Base-by-base conservation (phyloP, 2,329 filamentous ascomycete species). In the Rasamsonia emersonii region DNA sequence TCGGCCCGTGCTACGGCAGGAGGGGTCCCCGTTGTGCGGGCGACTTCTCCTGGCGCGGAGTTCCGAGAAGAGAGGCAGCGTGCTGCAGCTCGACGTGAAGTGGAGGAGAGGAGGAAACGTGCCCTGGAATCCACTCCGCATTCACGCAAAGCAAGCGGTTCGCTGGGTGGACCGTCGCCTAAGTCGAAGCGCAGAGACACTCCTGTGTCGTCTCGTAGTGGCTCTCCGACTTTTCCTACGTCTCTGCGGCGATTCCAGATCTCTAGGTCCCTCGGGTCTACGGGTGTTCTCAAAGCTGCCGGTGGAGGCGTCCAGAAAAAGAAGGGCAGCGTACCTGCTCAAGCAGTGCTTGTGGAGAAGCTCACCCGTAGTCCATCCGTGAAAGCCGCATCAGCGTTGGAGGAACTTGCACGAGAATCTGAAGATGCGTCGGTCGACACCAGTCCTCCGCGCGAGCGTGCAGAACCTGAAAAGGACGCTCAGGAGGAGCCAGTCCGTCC, bases 41-140 rank as follows among this genome's bases (percentile, higher is more conserved):
- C 59, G 23, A 64, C 61, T 3, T 58, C 58, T 4, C 62, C 61
- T 2, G 60, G 60, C 4, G 59, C 59, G 5, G 59, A 62, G 35
- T 44, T 62, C 20, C 50, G 53, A 27, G 57, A 61, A 31, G 49
- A 51, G 19, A 49, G 49, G 32, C 48, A 49, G 8, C 25, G 48
- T 5, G 48, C 50, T 8, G 45, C 46, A 14, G 48, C 37, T 9
- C 42, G 46, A 18, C 55, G 45, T 35, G 47, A 56, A 14, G 38
- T 43, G 2, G 46, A 52, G 24, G 56, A 58, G 29, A 53, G 50
- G 24, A 35, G 49, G 11, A 43, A 45, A 15, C 39, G 41, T 15
- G 48, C 53, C 3, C 32, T 57, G 9, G 36, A 52, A 29, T 46
- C 46, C 1, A 41, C 45, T 4, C 40, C 45, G 13, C 24, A 35